Evolutionary conservation across 2,329 filamentous ascomycete genomes (phyloP).

Genomic region (Calcarisporium arbuscula): DNA sequence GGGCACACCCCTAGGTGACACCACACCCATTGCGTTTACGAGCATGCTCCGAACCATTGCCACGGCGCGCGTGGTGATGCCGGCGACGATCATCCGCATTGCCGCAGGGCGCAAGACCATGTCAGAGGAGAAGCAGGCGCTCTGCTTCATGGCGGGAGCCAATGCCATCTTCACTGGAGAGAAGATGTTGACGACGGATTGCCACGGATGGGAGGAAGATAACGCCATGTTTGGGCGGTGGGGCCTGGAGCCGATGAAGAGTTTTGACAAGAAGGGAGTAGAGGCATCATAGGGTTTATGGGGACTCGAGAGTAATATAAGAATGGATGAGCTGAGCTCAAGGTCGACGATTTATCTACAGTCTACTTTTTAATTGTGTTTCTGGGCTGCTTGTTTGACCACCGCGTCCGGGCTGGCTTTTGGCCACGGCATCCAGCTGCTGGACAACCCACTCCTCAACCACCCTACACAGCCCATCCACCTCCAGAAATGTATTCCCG

Average conservation of each 20-base stretch:
- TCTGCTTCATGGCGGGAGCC: slow-evolving; percentile 86
- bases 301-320: too few species aligned
- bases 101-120: slow-evolving; percentile 80
- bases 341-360: too few species aligned
- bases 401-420: neutral
- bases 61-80: slow-evolving; percentile 76
- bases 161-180: slow-evolving; percentile 95
- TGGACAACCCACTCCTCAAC: slow-evolving; percentile 40
- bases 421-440: slow-evolving; percentile 1
- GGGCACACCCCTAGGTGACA: slow-evolving; percentile 76
- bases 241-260: slow-evolving; percentile 74
- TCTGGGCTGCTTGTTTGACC: neutral
- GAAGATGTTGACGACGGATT: slow-evolving; percentile 92
- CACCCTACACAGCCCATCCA: slow-evolving; percentile 44
- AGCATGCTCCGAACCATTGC: slow-evolving; percentile 77
- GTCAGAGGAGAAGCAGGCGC: slow-evolving; percentile 79
- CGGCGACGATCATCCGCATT: slow-evolving; percentile 77
- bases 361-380: slow-evolving; percentile 4
- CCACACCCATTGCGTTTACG: slow-evolving; percentile 67
- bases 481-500: slow-evolving; percentile 52
- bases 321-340: too few species aligned
- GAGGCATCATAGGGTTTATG: too few species aligned
- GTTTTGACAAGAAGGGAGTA: slow-evolving; percentile 31
- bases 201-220: slow-evolving; percentile 87
- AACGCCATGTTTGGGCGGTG: slow-evolving; percentile 75